These are phyloP conservation scores for Syncephalastrum racemosum DNA, from an alignment of 371 early-diverging fungal species.

Conservation along the genomic window DNA sequence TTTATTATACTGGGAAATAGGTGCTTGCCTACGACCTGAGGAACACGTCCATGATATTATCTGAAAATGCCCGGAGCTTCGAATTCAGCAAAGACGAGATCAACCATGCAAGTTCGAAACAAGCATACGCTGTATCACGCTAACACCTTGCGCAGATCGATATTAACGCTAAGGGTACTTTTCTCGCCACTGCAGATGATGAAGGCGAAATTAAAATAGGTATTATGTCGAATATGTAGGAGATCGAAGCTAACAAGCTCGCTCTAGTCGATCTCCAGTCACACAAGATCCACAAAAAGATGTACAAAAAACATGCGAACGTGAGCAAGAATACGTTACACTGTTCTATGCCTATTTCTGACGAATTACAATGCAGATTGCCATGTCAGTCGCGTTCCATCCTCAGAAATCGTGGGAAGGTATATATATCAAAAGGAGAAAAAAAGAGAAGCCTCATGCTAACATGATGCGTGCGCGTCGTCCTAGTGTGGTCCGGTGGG, in stretches of 20 bases:
- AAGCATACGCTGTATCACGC: neutral
- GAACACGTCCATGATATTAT: constrained; percentile 26
- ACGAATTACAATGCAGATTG: constrained; percentile 25
- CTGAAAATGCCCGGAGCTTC: constrained; percentile 24
- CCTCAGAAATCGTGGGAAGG: constrained; percentile 50
- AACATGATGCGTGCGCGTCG: neutral
- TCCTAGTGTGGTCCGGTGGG: constrained; percentile 54
- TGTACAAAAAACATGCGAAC: constrained; percentile 36
- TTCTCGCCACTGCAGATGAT: constrained; percentile 45
- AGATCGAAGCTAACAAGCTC: neutral
- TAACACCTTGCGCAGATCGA: constrained; percentile 26
- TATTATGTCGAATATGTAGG: constrained; percentile 1
- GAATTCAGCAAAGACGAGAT: constrained; percentile 46
- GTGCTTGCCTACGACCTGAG: constrained; percentile 41
- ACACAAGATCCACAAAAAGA: constrained; percentile 41
- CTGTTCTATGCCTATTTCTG: neutral
- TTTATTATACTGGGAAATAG: constrained; percentile 8
- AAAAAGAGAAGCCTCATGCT: neutral
- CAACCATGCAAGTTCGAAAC: constrained; percentile 27
- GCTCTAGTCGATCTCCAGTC: constrained; percentile 37
- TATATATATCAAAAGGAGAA: constrained; percentile 6
- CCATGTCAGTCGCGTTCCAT: constrained; percentile 44
- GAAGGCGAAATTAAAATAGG: constrained; percentile 40
- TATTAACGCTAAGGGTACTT: constrained; percentile 38
- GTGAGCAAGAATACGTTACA: constrained; percentile 17